Percentiles rank a stretch among this genome's conserved stretches.
phyloP scores from a whole-genome alignment of 2,329 filamentous ascomycete species.

The Pseudogymnoascus sp. region DNA sequence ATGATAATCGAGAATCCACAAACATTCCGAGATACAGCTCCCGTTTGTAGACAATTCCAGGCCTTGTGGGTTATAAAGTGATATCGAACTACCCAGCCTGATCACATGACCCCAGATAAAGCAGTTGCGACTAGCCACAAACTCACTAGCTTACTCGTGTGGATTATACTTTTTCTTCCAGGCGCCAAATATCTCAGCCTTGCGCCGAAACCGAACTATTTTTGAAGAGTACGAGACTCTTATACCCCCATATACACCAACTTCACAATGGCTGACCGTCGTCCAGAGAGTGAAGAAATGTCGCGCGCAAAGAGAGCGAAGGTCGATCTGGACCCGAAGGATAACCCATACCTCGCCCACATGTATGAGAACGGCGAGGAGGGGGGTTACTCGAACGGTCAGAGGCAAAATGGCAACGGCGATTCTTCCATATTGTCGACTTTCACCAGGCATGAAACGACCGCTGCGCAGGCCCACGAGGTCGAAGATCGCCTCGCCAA shows the following conservation, averaged over 20 bases:
- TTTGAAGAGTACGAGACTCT: slow-evolving; percentile 9
- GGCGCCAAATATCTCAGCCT: slow-evolving; percentile 11
- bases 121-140: not conserved
- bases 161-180: slow-evolving; percentile 10
- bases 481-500: slow-evolving; percentile 79
- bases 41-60: slow-evolving; percentile 3
- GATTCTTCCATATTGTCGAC: slow-evolving; percentile 45
- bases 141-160: not conserved
- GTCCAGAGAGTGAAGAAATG: slow-evolving; percentile 43
- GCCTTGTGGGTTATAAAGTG: not conserved
- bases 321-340: slow-evolving; percentile 41
- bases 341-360: slow-evolving; percentile 90
- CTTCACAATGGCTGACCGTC: slow-evolving; percentile 48
- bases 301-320: slow-evolving; percentile 41
- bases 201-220: slow-evolving; percentile 1
- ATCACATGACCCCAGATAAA: not conserved
- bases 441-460: slow-evolving; percentile 75
- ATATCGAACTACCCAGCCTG: slow-evolving; percentile 2
- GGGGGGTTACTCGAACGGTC: slow-evolving; percentile 26
- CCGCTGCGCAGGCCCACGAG: slow-evolving; percentile 62
- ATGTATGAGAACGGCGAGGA: slow-evolving; percentile 56
- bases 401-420: slow-evolving; percentile 28
- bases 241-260: slow-evolving; percentile 4
- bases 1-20: slow-evolving; percentile 3
- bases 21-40: not conserved